These are phyloP conservation scores for Phaseolus coccineus DNA, from an alignment of 331 rosid species.

Conservation along the genomic window DNA sequence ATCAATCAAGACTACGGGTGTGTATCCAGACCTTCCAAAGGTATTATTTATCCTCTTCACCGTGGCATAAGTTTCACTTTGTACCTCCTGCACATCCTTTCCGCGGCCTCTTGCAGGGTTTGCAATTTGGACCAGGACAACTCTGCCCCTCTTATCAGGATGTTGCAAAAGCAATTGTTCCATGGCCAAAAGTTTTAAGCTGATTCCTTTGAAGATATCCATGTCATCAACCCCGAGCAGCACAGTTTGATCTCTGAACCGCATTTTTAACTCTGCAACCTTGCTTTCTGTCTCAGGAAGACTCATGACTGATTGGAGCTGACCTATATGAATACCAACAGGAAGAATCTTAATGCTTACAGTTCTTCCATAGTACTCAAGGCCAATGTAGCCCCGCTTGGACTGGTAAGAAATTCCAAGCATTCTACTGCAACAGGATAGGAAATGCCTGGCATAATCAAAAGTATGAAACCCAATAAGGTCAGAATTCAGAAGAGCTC, in stretches of 20 bases:
- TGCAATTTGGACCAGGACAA: slow-evolving; percentile 89
- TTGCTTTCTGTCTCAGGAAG: slow-evolving; percentile 74
- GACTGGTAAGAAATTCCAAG: slow-evolving; percentile 92
- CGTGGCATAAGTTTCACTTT: slow-evolving; percentile 73
- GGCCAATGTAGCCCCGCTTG: slow-evolving; percentile 94
- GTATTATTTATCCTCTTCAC: slow-evolving; percentile 72
- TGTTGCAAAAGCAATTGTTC: slow-evolving; percentile 88
- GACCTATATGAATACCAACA: slow-evolving; percentile 91
- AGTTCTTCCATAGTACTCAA: slow-evolving; percentile 93
- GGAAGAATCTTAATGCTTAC: slow-evolving; percentile 98
- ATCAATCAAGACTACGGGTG: slow-evolving; percentile 86
- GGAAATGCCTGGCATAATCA: slow-evolving; percentile 95
- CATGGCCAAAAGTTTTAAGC: slow-evolving; percentile 93
- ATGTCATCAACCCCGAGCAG: slow-evolving; percentile 97
- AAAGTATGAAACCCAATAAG: slow-evolving; percentile 96
- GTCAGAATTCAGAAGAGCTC: slow-evolving; percentile 93
- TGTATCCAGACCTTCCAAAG: slow-evolving; percentile 81
- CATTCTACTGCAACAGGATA: slow-evolving; percentile 96
- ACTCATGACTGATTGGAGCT: slow-evolving; percentile 74
- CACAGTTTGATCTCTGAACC: slow-evolving; percentile 77
- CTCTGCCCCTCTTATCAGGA: slow-evolving; percentile 88
- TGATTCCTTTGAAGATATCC: slow-evolving; percentile 96
- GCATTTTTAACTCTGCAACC: slow-evolving; percentile 70
- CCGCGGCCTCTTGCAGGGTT: slow-evolving; percentile 98
- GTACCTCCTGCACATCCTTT: slow-evolving; percentile 87